phyloP scores from a whole-genome alignment of 2,329 filamentous ascomycete genomes.

The Neonectria coccinea region DNA sequence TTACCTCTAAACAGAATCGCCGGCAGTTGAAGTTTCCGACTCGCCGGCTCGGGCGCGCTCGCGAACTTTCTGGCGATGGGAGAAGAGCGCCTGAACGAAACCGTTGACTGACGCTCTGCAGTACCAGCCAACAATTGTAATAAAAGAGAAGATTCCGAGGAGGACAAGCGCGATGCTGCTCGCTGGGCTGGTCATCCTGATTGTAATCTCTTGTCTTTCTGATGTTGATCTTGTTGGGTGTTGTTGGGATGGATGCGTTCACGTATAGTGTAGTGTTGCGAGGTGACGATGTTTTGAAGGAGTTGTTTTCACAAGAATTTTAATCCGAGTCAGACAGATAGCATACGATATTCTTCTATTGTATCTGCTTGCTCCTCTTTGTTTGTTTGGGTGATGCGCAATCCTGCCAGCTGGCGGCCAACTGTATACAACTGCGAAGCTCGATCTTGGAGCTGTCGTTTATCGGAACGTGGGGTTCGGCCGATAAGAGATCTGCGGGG shows the following conservation, averaged over 20 bases:
- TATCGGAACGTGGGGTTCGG: constrained; percentile 40
- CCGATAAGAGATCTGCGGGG: constrained; percentile 40
- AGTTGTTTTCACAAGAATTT: neutral
- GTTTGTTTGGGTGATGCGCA: constrained; percentile 12
- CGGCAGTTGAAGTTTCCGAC: constrained; percentile 28
- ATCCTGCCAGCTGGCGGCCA: constrained; percentile 18
- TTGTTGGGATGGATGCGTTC: neutral
- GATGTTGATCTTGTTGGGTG: neutral
- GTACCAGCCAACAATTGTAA: constrained; percentile 47
- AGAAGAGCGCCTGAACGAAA: constrained; percentile 47
- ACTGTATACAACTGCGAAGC: constrained; percentile 1
- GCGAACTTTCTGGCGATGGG: constrained; percentile 32
- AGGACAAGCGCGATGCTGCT: constrained; percentile 49
- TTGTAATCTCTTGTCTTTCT: neutral
- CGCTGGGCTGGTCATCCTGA: constrained; percentile 46
- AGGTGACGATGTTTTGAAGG: neutral
- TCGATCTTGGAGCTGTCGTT: neutral
- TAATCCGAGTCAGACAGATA: neutral
- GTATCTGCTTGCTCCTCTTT: neutral
- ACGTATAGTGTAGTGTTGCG: neutral
- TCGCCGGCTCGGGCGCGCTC: constrained; percentile 3
- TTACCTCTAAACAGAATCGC: constrained; percentile 33
- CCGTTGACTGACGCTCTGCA: constrained; percentile 45
- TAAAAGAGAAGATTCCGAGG: constrained; percentile 46
- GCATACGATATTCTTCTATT: too few relatives aligned